phyloP scores from a whole-genome alignment of 1,284 basidiomycete species.

The Inonotus hispidus region DNA sequence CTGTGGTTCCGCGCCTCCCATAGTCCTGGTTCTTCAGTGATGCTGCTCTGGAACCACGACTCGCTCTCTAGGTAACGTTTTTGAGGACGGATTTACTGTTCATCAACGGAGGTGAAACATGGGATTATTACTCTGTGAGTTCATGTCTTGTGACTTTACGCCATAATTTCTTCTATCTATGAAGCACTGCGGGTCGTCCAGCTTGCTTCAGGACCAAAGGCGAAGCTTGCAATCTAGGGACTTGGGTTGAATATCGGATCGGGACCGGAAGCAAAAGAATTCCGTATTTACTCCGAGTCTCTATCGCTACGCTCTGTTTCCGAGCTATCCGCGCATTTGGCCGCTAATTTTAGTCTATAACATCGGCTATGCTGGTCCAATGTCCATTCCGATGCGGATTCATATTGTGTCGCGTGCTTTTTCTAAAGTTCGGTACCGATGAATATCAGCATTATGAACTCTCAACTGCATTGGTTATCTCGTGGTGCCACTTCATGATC shows the following conservation, averaged over 20 bases:
- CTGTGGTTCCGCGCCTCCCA: background rate
- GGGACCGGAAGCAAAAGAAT: slow-evolving; percentile 4
- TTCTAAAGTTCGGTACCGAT: background rate
- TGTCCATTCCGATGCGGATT: background rate
- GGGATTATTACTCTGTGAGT: too few relatives aligned
- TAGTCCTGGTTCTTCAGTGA: background rate
- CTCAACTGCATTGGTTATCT: background rate
- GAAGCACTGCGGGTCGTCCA: too few relatives aligned
- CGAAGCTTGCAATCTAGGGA: too few relatives aligned
- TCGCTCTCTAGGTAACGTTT: background rate
- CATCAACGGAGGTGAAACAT: too few relatives aligned
- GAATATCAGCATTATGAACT: background rate
- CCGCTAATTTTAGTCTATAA: background rate
- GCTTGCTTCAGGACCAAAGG: too few relatives aligned
- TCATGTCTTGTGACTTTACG: too few relatives aligned
- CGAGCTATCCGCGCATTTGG: background rate
- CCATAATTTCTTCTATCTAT: background rate
- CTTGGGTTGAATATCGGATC: background rate
- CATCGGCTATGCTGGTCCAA: background rate
- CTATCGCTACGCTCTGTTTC: background rate
- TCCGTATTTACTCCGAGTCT: slow-evolving; percentile 1
- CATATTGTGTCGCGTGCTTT: background rate
- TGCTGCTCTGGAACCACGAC: background rate
- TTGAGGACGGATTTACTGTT: background rate
- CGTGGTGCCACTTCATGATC: background rate